Percentiles rank a stretch among this genome's conserved stretches.
phyloP scores from a whole-genome alignment of 1,284 basidiomycete species.

The Malassezia dermatis region DNA sequence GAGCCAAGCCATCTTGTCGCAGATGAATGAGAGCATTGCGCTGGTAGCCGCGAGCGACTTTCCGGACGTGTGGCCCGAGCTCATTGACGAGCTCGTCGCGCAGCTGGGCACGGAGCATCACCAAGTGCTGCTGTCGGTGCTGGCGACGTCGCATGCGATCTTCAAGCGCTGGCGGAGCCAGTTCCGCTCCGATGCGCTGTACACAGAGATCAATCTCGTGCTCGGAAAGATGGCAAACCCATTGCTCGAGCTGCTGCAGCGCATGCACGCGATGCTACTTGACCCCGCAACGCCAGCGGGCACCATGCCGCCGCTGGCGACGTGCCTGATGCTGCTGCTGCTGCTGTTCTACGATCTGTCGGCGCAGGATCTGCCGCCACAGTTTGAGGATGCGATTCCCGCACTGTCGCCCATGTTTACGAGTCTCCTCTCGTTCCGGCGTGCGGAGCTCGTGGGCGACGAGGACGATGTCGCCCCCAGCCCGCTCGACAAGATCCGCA shows the following conservation, averaged over 20 bases:
- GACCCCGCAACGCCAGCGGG: conserved; percentile 45
- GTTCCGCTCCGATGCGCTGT: conserved; percentile 76
- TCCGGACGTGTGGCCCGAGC: conserved; percentile 31
- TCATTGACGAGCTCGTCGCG: conserved; percentile 50
- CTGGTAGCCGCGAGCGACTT: conserved; percentile 41
- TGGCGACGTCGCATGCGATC: conserved; percentile 90
- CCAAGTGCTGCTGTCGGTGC: conserved; percentile 73
- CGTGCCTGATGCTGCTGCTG: conserved; percentile 56
- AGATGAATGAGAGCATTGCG: conserved; percentile 40
- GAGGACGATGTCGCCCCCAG: conserved; percentile 74
- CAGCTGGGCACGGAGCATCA: conserved; percentile 68
- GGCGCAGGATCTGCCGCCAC: conserved; percentile 86
- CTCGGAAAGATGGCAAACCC: conserved; percentile 70
- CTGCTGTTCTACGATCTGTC: conserved; percentile 90
- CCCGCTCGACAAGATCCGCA: conserved; percentile 73
- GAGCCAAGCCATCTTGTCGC: conserved; percentile 30
- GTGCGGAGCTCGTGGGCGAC: conserved; percentile 31
- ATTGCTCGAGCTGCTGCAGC: conserved; percentile 57
- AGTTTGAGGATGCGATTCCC: conserved; percentile 75
- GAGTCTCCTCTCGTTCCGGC: conserved; percentile 34
- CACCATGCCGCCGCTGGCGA: conserved; percentile 45
- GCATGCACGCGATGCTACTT: conserved; percentile 39
- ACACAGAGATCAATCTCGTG: conserved; percentile 84
- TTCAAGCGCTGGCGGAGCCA: conserved; percentile 85
- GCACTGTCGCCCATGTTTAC: conserved; percentile 39